Percentiles rank a stretch among this genome's conserved stretches.
Evolutionary conservation across 1,284 basidiomycete species (phyloP).

Genomic region (Testicularia cyperi): DNA sequence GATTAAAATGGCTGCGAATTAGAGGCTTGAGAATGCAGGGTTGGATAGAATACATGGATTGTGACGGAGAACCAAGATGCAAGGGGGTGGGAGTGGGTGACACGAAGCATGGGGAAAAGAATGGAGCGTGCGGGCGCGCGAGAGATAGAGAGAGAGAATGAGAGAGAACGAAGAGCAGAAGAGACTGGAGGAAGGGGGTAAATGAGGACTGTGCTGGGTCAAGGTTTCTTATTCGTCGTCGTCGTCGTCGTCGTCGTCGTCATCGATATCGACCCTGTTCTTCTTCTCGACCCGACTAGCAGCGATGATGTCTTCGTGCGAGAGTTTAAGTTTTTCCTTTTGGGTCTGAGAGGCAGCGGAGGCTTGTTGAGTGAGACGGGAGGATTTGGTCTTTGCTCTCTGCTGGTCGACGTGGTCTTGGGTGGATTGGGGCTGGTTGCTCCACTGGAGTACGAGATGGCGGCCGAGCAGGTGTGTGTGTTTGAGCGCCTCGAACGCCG

Average conservation of each 20-base stretch:
- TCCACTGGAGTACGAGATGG: slow-evolving; percentile 92
- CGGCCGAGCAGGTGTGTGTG: slow-evolving; percentile 95
- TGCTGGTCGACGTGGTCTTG: slow-evolving; percentile 35
- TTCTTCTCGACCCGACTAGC: slow-evolving; percentile 22
- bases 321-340: slow-evolving; percentile 38
- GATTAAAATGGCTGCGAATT: too few relatives aligned
- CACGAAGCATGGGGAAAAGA: too few relatives aligned
- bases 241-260: slow-evolving; percentile 25
- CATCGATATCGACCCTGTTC: slow-evolving; percentile 19
- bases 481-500: slow-evolving; percentile 64
- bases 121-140: too few relatives aligned
- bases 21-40: too few relatives aligned
- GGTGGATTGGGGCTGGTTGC: slow-evolving; percentile 66
- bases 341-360: slow-evolving; percentile 1
- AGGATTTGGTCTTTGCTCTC: slow-evolving; percentile 33
- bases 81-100: too few relatives aligned
- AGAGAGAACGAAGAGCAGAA: too few relatives aligned
- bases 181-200: background rate
- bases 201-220: background rate
- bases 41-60: too few relatives aligned
- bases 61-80: too few relatives aligned
- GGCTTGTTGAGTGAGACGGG: slow-evolving; percentile 1
- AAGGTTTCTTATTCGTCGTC: slow-evolving; percentile 3
- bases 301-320: slow-evolving; percentile 29
- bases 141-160: too few relatives aligned